Base-by-base conservation (phyloP, 169 alveolate species). In the Eimeria tenella region DNA sequence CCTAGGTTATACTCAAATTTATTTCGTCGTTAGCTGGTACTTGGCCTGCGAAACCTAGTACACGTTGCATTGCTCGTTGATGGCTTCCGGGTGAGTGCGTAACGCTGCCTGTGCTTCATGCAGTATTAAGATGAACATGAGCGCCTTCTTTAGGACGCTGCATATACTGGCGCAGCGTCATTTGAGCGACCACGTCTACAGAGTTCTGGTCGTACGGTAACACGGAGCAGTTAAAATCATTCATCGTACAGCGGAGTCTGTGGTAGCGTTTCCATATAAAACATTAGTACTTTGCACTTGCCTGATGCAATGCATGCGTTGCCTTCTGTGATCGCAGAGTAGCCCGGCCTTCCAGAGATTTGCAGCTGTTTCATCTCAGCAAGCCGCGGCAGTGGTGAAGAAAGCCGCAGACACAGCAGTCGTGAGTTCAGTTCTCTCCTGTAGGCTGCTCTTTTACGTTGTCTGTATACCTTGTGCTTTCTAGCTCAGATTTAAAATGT, bases 111-210 rank as follows among this genome's bases (percentile, higher is more conserved):
- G 52, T 58, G 73, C 19, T 81, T 68, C 55, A 6, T 62, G 62
- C 91, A 62, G 79, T 10, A 13, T 23, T 49, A 84, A 84, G 63
- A 84, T 84, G 91, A 84, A 84, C 52, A 84, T 84, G 91, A 71
- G 70, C 79, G 63, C n/a, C 17, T 17, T 84, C n/a, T 84, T 84
- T n/a, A 52, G 63, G 79, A 49, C 91, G 91, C 91, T 84, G 91
- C 79, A 84, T 15, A 77, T 62, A 62, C 50, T 84, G 91, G 91
- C 91, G 79, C 91, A 84, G 75, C 91, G 91, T 42, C 91, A 84
- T 23, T 77, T 84, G 81, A 84, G 91, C 91, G 91, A 84, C 52
- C 91, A 62, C 81, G 63, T 84, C 9, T 84, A 84, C 63, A 58
- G 79, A 13, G 91, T 84, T 23, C 91, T 84, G 25, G 79, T 84